A percentile compares a stretch with the other conserved stretches of the same genome.
Evolutionary conservation across 2,329 filamentous ascomycete genomes (phyloP).

Genomic region (Microdochium trichocladiopsis): DNA sequence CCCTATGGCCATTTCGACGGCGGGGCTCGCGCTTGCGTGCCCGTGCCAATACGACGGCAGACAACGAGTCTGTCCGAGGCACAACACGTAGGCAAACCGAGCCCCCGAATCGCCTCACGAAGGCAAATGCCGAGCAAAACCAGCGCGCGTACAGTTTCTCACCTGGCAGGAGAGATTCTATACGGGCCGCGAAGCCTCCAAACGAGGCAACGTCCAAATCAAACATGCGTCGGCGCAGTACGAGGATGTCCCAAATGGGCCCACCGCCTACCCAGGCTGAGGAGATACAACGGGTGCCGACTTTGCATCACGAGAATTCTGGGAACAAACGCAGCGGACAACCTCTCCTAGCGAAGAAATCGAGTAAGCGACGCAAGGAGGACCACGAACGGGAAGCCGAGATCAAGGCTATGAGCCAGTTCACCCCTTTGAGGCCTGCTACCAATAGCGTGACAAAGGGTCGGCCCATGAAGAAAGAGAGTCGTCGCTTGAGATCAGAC

Average conservation of each 20-base stretch:
- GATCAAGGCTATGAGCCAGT: conserved; percentile 75
- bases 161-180: conserved; percentile 48
- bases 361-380: conserved; percentile 69
- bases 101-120: conserved; percentile 7
- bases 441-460: conserved; percentile 53
- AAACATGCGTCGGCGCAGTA: conserved; percentile 6
- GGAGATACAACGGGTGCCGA: conserved; percentile 32
- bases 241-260: conserved; percentile 12
- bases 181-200: conserved; percentile 27
- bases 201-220: background rate
- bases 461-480: conserved; percentile 54
- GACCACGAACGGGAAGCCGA: conserved; percentile 79
- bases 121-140: conserved; percentile 13
- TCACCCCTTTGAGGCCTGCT: conserved; percentile 57
- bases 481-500: conserved; percentile 55
- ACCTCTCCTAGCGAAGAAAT: conserved; percentile 59
- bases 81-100: conserved; percentile 7
- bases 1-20: conserved; percentile 77
- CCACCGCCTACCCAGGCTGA: conserved; percentile 9
- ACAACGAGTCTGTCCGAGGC: conserved; percentile 4
- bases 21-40: conserved; percentile 60
- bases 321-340: conserved; percentile 52
- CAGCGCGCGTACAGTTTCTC: conserved; percentile 55
- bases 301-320: conserved; percentile 44
- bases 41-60: conserved; percentile 16